These are phyloP conservation scores for Suhomyces pyralidae DNA, from an alignment of 805 yeast genomes.

Conservation along the genomic window DNA sequence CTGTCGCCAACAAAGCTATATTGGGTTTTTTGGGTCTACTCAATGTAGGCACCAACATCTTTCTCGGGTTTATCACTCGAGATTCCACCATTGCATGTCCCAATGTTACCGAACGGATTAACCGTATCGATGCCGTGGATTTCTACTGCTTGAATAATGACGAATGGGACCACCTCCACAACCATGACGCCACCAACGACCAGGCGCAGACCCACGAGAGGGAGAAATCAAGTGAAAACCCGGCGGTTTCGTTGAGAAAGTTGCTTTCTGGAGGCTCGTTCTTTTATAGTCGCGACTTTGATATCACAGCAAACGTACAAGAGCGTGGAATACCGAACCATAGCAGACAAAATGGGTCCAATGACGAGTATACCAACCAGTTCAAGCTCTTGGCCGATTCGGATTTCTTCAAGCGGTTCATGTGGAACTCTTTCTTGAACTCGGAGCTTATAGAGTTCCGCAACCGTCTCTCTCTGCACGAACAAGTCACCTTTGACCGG, in stretches of 20 bases:
- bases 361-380: conserved; percentile 5
- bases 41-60: conserved; percentile 51
- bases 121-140: conserved; percentile 55
- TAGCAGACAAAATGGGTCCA: neutral
- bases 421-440: conserved; percentile 52
- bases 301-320: conserved; percentile 44
- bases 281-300: conserved; percentile 47
- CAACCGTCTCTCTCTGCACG: conserved; percentile 38
- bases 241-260: conserved; percentile 45
- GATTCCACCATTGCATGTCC: conserved; percentile 59
- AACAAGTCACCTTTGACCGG: conserved; percentile 40
- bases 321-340: conserved; percentile 35
- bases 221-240: conserved; percentile 27
- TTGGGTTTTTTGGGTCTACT: conserved; percentile 64
- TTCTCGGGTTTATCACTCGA: conserved; percentile 57
- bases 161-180: conserved; percentile 43
- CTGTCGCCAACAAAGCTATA: conserved; percentile 25
- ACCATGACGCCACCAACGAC: neutral
- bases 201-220: neutral
- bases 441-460: conserved; percentile 46
- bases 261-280: conserved; percentile 47
- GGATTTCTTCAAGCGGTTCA: conserved; percentile 44
- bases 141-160: conserved; percentile 63
- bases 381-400: conserved; percentile 30
- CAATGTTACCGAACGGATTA: conserved; percentile 50